Conservation (phyloP, 768 basidiomycete genomes). For the Boletus rubescentipes region DNA sequence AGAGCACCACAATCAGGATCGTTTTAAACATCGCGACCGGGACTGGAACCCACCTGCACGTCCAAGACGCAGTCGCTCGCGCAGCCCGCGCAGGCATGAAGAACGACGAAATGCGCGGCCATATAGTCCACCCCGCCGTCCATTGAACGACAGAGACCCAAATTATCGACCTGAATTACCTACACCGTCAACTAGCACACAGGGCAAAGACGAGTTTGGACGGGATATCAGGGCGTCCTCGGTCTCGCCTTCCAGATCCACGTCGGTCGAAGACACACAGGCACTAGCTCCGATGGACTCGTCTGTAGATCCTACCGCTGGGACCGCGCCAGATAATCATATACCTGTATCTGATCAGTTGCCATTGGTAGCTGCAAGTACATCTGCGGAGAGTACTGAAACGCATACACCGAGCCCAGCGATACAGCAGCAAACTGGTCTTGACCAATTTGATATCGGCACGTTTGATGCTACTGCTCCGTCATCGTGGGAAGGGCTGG, state of each 20-base stretch:
- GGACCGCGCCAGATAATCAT: slow-evolving; percentile 49
- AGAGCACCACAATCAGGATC: slow-evolving; percentile 48
- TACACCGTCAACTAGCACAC: slow-evolving; percentile 27
- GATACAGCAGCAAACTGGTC: slow-evolving; percentile 43
- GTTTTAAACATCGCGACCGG: slow-evolving; percentile 47
- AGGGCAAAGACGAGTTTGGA: slow-evolving; percentile 84
- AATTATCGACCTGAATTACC: slow-evolving; percentile 27
- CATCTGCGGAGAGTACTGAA: slow-evolving; percentile 47
- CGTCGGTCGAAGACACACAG: slow-evolving; percentile 25
- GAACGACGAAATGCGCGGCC: slow-evolving; percentile 50
- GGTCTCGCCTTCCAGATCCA: slow-evolving; percentile 30
- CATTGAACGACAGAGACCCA: slow-evolving; percentile 33
- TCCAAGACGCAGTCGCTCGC: slow-evolving; percentile 64
- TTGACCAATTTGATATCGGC: slow-evolving; percentile 68
- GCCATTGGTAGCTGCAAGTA: slow-evolving; percentile 54
- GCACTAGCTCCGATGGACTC: slow-evolving; percentile 33
- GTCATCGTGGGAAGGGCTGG: slow-evolving; percentile 77
- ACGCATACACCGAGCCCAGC: slow-evolving; percentile 35
- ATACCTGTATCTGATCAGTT: slow-evolving; percentile 40
- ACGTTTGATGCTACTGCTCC: slow-evolving; percentile 75
- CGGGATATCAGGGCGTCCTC: slow-evolving; percentile 71
- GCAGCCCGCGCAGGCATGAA: slow-evolving; percentile 67
- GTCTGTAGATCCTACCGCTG: slow-evolving; percentile 43
- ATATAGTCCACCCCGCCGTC: slow-evolving; percentile 60
- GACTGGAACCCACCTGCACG: slow-evolving; percentile 38